Conservation (phyloP, 2,329 filamentous ascomycete genomes). For the Rhinocladiella mackenziei region DNA sequence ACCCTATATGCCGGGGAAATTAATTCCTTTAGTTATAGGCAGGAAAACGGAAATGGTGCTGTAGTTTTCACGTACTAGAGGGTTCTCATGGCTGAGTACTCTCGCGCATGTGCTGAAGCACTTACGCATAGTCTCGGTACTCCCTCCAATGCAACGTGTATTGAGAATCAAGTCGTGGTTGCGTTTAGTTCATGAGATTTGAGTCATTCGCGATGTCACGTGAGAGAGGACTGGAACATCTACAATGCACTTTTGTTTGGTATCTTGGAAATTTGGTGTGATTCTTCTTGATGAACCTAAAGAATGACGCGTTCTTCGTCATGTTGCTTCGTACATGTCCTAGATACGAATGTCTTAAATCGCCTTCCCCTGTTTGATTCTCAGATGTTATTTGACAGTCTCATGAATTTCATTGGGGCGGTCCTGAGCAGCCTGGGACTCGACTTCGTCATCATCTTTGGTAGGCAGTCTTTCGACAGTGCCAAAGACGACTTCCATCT, state of each 20-base stretch:
- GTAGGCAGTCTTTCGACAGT: slow-evolving; percentile 19
- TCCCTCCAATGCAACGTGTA: too few species aligned
- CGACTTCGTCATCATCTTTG: slow-evolving; percentile 19
- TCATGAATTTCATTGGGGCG: slow-evolving; percentile 10
- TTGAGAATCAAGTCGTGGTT: too few species aligned
- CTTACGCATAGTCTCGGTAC: slow-evolving; percentile 26
- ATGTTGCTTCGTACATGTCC: background rate
- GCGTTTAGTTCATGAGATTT: too few species aligned
- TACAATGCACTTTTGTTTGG: too few species aligned
- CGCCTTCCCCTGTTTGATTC: background rate
- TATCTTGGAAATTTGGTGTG: too few species aligned
- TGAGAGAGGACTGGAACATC: too few species aligned
- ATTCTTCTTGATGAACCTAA: too few species aligned
- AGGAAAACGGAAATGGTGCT: background rate
- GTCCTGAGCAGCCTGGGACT: slow-evolving; percentile 16
- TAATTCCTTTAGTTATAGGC: background rate
- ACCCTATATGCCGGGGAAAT: slow-evolving; percentile 55
- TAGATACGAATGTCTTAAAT: background rate
- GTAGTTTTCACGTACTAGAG: slow-evolving; percentile 57
- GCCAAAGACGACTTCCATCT: slow-evolving; percentile 42
- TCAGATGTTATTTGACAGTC: slow-evolving; percentile 8
- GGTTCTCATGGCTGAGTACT: slow-evolving; percentile 69
- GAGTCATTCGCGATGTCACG: too few species aligned
- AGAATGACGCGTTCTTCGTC: too few species aligned
- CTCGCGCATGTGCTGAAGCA: slow-evolving; percentile 29